phyloP scores from a whole-genome alignment of 805 yeast genomes.

The Candida taoyuanica region DNA sequence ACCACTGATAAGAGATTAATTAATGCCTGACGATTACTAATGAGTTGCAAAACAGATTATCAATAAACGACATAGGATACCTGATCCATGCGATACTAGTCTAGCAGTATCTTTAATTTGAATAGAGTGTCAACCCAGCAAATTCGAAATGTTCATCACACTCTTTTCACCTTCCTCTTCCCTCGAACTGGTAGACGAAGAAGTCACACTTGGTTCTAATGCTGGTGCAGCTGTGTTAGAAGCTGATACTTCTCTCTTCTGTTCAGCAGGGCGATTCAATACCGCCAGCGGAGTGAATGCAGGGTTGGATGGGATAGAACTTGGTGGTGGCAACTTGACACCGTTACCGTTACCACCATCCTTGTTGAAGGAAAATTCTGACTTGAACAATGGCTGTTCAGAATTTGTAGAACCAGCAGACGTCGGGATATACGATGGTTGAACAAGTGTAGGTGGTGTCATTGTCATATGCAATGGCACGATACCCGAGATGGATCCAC shows the following conservation, averaged over 20 bases:
- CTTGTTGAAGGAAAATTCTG: constrained; percentile 14
- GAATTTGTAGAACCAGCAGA: constrained; percentile 11
- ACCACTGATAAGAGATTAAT: constrained; percentile 14
- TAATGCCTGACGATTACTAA: constrained; percentile 11
- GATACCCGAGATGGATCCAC: constrained; percentile 20
- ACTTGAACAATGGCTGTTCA: constrained; percentile 14
- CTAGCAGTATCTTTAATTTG: background rate
- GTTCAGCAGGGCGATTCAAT: constrained; percentile 1
- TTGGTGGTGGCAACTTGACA: constrained; percentile 19
- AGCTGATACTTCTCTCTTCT: background rate
- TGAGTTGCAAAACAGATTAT: background rate
- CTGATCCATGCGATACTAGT: background rate
- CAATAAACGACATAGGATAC: background rate
- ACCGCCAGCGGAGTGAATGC: constrained; percentile 7
- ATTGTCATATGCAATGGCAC: constrained; percentile 21
- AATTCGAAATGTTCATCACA: constrained; percentile 22
- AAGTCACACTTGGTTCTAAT: background rate
- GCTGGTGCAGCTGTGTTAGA: background rate
- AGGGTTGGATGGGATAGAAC: constrained; percentile 14
- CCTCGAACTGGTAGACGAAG: background rate
- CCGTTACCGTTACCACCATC: constrained; percentile 4
- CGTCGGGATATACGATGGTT: background rate
- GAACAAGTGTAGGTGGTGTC: constrained; percentile 17
- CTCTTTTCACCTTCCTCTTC: constrained; percentile 6
- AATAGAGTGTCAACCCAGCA: constrained; percentile 12